These are phyloP conservation scores for Gilbertella persicaria DNA, from an alignment of 371 early-diverging fungal genomes.

Conservation along the genomic window DNA sequence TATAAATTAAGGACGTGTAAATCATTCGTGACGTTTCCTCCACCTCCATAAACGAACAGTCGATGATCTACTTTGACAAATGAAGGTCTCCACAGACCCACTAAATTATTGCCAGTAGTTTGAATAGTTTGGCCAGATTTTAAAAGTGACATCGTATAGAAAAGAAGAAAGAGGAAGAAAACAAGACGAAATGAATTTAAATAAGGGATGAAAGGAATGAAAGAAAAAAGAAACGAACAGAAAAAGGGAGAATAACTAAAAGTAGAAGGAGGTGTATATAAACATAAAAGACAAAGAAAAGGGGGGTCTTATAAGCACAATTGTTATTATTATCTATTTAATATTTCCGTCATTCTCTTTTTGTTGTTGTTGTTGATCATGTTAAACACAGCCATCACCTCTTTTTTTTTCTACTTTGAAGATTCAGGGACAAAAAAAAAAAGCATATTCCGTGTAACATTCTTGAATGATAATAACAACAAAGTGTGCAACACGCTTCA, in stretches of 20 bases:
- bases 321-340: no score
- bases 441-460: slow-evolving; percentile 15
- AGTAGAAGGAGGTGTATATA: background rate
- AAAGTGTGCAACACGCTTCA: background rate
- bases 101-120: slow-evolving; percentile 63
- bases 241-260: slow-evolving; percentile 2
- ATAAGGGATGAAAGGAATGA: slow-evolving; percentile 1
- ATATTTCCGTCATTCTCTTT: no score
- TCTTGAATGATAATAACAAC: slow-evolving; percentile 1
- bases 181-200: background rate
- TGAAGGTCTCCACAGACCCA: slow-evolving; percentile 67
- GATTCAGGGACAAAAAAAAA: slow-evolving; percentile 10
- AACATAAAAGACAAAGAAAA: slow-evolving; percentile 1
- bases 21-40: slow-evolving; percentile 63
- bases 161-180: slow-evolving; percentile 2
- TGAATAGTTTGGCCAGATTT: slow-evolving; percentile 53
- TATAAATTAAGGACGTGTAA: slow-evolving; percentile 59
- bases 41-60: slow-evolving; percentile 64
- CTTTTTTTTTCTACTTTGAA: background rate
- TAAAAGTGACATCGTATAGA: slow-evolving; percentile 17
- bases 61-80: slow-evolving; percentile 63
- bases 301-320: background rate
- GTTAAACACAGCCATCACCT: no score
- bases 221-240: slow-evolving; percentile 1
- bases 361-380: no score